Evolutionary conservation across 2,329 filamentous ascomycete genomes (phyloP).

Genomic region (Fusarium zealandicum): DNA sequence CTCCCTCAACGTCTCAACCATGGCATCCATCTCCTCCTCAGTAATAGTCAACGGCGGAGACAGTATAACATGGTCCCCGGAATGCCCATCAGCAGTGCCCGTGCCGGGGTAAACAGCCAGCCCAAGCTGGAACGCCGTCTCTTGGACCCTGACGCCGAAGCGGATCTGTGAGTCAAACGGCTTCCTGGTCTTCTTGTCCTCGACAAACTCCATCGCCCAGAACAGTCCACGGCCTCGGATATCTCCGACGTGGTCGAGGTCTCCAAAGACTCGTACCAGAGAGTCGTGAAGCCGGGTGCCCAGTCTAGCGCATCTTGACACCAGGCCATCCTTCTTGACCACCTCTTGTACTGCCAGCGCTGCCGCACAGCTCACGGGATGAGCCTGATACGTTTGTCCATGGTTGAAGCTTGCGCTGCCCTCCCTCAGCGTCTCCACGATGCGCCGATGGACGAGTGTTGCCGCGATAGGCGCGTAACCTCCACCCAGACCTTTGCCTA

Average conservation of each 20-base stretch:
- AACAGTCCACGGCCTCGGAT: constrained; percentile 66
- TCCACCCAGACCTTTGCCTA: constrained; percentile 71
- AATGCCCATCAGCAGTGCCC: constrained; percentile 65
- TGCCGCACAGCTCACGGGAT: constrained; percentile 65
- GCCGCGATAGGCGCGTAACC: constrained; percentile 69
- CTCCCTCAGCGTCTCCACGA: constrained; percentile 54
- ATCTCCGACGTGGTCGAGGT: constrained; percentile 62
- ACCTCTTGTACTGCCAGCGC: constrained; percentile 69
- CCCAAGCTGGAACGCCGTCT: constrained; percentile 41
- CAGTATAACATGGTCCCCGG: constrained; percentile 73
- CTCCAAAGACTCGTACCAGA: constrained; percentile 52
- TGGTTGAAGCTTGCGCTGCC: constrained; percentile 54
- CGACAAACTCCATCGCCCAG: constrained; percentile 57
- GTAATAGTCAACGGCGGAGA: constrained; percentile 73
- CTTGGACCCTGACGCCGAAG: constrained; percentile 41
- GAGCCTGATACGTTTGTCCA: constrained; percentile 69
- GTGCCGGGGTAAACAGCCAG: constrained; percentile 67
- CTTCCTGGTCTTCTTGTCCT: constrained; percentile 45
- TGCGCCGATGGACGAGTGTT: constrained; percentile 60
- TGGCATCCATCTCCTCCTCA: constrained; percentile 30
- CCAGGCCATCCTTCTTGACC: constrained; percentile 62
- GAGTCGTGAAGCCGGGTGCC: constrained; percentile 56
- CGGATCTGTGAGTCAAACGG: constrained; percentile 44
- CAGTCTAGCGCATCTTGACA: constrained; percentile 64
- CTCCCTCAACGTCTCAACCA: constrained; percentile 14